These are phyloP conservation scores for Eragrostis nindensis DNA, from an alignment of 176 grass and related monocot genomes.

Conservation along the genomic window DNA sequence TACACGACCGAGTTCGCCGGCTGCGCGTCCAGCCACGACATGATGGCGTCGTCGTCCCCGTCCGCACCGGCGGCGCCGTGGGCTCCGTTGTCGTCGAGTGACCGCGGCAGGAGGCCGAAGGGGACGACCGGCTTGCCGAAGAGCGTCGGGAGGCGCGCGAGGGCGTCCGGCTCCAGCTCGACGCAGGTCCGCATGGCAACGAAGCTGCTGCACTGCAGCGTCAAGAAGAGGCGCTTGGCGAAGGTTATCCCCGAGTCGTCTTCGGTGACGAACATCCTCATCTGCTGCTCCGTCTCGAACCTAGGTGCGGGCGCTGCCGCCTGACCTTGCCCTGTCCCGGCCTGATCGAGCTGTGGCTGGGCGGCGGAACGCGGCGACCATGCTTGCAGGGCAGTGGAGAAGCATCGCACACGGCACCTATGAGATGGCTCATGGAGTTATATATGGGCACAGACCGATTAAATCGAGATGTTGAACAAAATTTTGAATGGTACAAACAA, in stretches of 20 bases:
- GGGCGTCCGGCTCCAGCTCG: neutral
- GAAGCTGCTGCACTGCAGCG: neutral
- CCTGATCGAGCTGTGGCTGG: neutral
- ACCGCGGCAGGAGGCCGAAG: conserved; percentile 43
- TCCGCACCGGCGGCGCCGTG: neutral
- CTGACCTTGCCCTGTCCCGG: neutral
- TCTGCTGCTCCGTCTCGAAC: neutral
- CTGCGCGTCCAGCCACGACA: conserved; percentile 44
- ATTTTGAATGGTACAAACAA: neutral
- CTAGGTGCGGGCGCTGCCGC: neutral
- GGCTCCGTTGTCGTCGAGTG: neutral
- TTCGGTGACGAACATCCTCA: neutral
- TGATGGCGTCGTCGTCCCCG: neutral
- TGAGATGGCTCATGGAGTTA: too few species aligned
- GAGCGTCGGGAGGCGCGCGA: conserved; percentile 4
- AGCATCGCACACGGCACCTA: neutral
- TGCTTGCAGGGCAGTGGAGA: neutral
- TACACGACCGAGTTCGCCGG: conserved; percentile 33
- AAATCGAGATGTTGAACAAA: neutral
- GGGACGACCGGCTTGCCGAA: conserved; percentile 40
- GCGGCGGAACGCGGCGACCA: neutral
- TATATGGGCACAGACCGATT: neutral
- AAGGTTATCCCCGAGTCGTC: neutral
- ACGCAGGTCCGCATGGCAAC: neutral
- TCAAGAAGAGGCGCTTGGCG: neutral